Conservation (phyloP, 495 filamentous ascomycete genomes). For the Podospora sp. region DNA sequence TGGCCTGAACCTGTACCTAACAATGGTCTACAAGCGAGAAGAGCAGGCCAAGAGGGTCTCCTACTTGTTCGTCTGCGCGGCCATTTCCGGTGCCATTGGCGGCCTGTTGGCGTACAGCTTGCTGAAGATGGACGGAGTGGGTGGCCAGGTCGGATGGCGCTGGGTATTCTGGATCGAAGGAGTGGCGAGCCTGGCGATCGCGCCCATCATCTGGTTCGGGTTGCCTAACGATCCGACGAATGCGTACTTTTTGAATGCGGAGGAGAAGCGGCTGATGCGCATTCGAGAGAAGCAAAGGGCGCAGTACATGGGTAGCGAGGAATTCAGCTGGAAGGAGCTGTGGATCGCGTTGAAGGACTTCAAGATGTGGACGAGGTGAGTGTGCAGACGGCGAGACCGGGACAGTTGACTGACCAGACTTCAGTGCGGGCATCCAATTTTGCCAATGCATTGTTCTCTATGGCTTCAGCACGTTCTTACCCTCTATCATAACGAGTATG, state of each 20-base stretch:
- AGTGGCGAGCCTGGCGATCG: slow-evolving; percentile 68
- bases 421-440: slow-evolving; percentile 54
- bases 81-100: slow-evolving; percentile 77
- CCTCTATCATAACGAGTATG: slow-evolving; percentile 56
- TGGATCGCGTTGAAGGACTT: slow-evolving; percentile 41
- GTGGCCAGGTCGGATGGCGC: slow-evolving; percentile 68
- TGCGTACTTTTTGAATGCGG: slow-evolving; percentile 51
- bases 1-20: slow-evolving; percentile 80
- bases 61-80: slow-evolving; percentile 81
- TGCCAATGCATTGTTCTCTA: slow-evolving; percentile 56
- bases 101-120: slow-evolving; percentile 74
- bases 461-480: slow-evolving; percentile 63
- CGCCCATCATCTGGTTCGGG: slow-evolving; percentile 59
- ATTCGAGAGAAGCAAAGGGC: slow-evolving; percentile 38
- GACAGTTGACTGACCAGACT: neutral
- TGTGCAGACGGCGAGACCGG: neutral
- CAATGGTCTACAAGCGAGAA: slow-evolving; percentile 68
- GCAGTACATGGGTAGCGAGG: slow-evolving; percentile 51
- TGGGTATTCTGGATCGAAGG: slow-evolving; percentile 82
- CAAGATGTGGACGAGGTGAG: slow-evolving; percentile 36
- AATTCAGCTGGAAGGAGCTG: slow-evolving; percentile 56
- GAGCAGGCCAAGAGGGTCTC: slow-evolving; percentile 58
- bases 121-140: slow-evolving; percentile 65
- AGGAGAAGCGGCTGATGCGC: slow-evolving; percentile 56
- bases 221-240: slow-evolving; percentile 56